phyloP scores from a whole-genome alignment of 2,329 filamentous ascomycete species.

The Microcyclospora tardicrescens region DNA sequence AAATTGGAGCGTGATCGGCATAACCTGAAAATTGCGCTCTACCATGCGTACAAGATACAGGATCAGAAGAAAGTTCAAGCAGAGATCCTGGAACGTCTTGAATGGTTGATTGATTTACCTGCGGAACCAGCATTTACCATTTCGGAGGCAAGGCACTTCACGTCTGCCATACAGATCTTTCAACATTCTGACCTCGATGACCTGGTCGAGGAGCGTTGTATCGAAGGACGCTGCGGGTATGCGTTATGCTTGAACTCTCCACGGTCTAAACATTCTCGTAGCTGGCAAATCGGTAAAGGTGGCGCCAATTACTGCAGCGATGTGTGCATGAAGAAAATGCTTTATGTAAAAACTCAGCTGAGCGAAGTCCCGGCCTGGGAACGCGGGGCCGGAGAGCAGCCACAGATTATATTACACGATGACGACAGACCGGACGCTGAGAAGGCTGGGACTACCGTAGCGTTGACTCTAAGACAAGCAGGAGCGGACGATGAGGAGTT shows the following conservation, averaged over 20 bases:
- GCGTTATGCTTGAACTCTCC: conserved; percentile 59
- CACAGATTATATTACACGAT: conserved; percentile 28
- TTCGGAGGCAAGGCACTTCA: conserved; percentile 53
- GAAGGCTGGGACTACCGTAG: neutral
- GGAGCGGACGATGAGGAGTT: conserved; percentile 23
- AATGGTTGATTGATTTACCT: conserved; percentile 56
- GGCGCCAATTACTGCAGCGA: conserved; percentile 80
- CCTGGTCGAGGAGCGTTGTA: conserved; percentile 77
- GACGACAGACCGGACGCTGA: conserved; percentile 16
- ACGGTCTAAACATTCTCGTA: conserved; percentile 35
- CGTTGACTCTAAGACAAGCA: neutral
- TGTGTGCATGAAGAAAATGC: conserved; percentile 61
- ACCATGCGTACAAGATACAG: conserved; percentile 73
- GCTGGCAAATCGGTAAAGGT: conserved; percentile 55
- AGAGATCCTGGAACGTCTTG: conserved; percentile 57
- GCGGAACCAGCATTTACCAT: conserved; percentile 36
- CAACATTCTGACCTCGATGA: conserved; percentile 83
- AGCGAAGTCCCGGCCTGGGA: conserved; percentile 78
- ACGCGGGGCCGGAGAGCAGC: conserved; percentile 40
- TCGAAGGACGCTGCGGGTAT: conserved; percentile 72
- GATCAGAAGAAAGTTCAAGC: conserved; percentile 67
- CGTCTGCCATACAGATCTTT: conserved; percentile 55
- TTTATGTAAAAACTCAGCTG: conserved; percentile 83
- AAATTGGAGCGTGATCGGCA: conserved; percentile 24
- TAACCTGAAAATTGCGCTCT: conserved; percentile 54